A percentile compares a stretch with the other conserved stretches of the same genome.
phyloP scores from a whole-genome alignment of 108 stramenopile genomes.

The Aurantiochytrium sp. region DNA sequence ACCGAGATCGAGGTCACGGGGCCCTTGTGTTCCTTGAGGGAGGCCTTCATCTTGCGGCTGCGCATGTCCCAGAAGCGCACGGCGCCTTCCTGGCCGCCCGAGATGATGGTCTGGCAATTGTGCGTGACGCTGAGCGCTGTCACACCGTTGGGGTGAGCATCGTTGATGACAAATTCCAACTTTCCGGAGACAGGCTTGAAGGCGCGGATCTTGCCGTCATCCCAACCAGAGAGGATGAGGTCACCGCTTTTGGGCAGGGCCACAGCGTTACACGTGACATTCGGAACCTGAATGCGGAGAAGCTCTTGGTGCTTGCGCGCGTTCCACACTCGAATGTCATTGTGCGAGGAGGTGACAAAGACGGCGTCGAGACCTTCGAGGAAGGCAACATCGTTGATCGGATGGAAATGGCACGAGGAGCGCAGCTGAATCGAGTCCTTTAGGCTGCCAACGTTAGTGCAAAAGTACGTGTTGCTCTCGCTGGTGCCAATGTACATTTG shows the following conservation, averaged over 20 bases:
- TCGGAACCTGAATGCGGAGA: slow-evolving; percentile 76
- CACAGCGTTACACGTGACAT: slow-evolving; percentile 64
- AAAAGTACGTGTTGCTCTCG: slow-evolving; percentile 56
- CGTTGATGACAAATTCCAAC: slow-evolving; percentile 69
- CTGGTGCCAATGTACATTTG: slow-evolving; percentile 60
- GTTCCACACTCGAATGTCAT: slow-evolving; percentile 79
- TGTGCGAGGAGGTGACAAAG: slow-evolving; percentile 63
- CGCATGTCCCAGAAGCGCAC: slow-evolving; percentile 68
- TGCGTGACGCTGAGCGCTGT: slow-evolving; percentile 61
- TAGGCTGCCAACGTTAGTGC: slow-evolving; percentile 54
- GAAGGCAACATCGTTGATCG: slow-evolving; percentile 65
- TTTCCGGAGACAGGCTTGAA: slow-evolving; percentile 74
- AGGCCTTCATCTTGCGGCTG: slow-evolving; percentile 66
- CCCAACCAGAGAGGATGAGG: slow-evolving; percentile 69
- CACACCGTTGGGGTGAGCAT: slow-evolving; percentile 62
- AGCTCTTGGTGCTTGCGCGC: slow-evolving; percentile 58
- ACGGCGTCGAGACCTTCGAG: slow-evolving; percentile 63
- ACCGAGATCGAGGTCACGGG: slow-evolving; percentile 60
- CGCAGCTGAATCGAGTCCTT: slow-evolving; percentile 51
- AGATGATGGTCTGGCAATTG: slow-evolving; percentile 42
- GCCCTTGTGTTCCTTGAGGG: slow-evolving; percentile 76
- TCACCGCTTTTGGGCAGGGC: slow-evolving; percentile 59
- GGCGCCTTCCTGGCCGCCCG: slow-evolving; percentile 73
- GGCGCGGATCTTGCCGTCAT: slow-evolving; percentile 79
- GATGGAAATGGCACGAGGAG: slow-evolving; percentile 68